Evolutionary conservation across 129 eudicot genomes (phyloP).

Genomic region (Ambrosia trifida): DNA sequence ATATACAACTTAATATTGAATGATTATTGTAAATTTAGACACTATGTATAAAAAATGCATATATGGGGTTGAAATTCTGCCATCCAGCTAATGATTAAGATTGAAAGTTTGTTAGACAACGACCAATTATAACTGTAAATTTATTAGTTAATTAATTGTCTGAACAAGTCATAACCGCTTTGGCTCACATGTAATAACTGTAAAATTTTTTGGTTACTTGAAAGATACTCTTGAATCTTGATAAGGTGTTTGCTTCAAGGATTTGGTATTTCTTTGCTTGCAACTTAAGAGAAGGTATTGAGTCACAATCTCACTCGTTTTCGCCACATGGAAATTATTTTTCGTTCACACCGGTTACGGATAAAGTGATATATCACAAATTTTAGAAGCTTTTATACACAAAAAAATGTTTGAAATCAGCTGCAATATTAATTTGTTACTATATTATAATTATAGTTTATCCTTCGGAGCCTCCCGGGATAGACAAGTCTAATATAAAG

Average conservation of each 20-base stretch:
- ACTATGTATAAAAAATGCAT: background rate
- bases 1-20: background rate
- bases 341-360: conserved; percentile 17
- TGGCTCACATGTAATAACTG: background rate
- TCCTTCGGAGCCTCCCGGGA: too few species aligned
- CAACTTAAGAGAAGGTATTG: conserved; percentile 33
- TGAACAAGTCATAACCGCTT: too few species aligned
- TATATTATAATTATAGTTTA: too few species aligned
- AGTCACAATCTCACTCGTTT: conserved; percentile 33
- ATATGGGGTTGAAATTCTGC: background rate
- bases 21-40: background rate
- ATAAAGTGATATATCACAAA: background rate
- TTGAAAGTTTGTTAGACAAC: background rate
- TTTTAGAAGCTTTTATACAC: conserved; percentile 1
- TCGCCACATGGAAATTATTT: conserved; percentile 15
- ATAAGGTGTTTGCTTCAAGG: conserved; percentile 24
- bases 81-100: conserved; percentile 1
- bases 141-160: too few species aligned
- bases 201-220: conserved; percentile 22
- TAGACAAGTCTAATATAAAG: too few species aligned
- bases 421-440: background rate
- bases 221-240: conserved; percentile 12
- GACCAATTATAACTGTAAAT: background rate
- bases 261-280: conserved; percentile 33
- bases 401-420: background rate